These are phyloP conservation scores for Suillus tomentosus DNA, from an alignment of 768 basidiomycete species.

Conservation along the genomic window DNA sequence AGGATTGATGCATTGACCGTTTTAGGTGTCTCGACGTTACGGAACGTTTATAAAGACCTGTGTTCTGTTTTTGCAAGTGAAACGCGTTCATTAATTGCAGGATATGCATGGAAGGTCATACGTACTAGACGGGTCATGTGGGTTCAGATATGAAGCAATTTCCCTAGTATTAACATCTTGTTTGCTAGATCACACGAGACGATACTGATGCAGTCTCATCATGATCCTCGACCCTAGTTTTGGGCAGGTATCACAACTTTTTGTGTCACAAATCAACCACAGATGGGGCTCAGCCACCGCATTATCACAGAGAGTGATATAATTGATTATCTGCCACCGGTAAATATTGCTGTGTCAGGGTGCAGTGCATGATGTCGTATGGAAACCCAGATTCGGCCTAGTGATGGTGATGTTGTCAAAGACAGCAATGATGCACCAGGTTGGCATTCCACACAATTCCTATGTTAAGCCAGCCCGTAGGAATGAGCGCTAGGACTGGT, in stretches of 20 bases:
- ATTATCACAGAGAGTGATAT: not conserved
- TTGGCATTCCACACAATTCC: not conserved
- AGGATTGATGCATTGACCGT: not conserved
- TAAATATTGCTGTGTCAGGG: not conserved
- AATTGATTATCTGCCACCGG: not conserved
- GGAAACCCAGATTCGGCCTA: not conserved
- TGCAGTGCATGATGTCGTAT: not conserved
- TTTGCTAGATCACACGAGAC: not conserved
- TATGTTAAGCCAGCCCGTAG: not conserved
- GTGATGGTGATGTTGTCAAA: not conserved
- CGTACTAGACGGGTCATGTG: not conserved
- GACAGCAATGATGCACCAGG: not conserved
- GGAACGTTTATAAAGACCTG: not conserved
- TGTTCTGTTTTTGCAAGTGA: conserved; percentile 1
- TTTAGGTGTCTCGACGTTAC: conserved; percentile 1
- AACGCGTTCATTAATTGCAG: not conserved
- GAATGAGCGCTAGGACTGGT: not conserved
- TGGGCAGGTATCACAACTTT: not conserved
- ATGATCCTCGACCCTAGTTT: not conserved
- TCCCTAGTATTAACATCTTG: not conserved
- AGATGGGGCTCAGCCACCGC: not conserved
- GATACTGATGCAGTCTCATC: not conserved
- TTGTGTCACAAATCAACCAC: not conserved
- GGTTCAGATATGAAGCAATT: not conserved
- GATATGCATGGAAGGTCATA: not conserved